These are phyloP conservation scores for Kodamaea alishanica DNA, from an alignment of 1,139 yeast species.

Conservation along the genomic window DNA sequence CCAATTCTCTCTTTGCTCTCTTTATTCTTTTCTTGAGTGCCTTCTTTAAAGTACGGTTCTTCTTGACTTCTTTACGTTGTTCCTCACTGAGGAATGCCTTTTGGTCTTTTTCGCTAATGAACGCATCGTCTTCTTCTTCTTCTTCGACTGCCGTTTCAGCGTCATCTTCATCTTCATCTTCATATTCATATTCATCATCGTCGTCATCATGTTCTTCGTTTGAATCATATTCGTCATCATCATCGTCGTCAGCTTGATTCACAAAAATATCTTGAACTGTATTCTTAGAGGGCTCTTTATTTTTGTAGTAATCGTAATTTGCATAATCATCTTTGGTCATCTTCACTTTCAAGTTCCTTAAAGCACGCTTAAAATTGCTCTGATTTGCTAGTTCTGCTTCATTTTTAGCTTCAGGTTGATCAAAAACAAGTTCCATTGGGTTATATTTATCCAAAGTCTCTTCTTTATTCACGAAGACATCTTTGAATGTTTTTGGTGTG, in stretches of 20 bases:
- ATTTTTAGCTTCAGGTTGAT: slow-evolving; percentile 27
- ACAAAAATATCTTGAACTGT: slow-evolving; percentile 8
- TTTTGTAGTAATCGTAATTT: slow-evolving; percentile 37
- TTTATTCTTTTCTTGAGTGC: slow-evolving; percentile 25
- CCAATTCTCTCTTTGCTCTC: slow-evolving; percentile 29
- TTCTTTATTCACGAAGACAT: slow-evolving; percentile 34
- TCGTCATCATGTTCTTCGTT: slow-evolving; percentile 8
- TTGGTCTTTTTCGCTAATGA: slow-evolving; percentile 7
- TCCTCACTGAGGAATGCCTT: slow-evolving; percentile 2
- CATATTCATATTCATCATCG: slow-evolving; percentile 8
- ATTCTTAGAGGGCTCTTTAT: slow-evolving; percentile 12
- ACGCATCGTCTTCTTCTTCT: neutral
- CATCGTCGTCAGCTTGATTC: slow-evolving; percentile 8
- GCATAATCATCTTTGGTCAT: slow-evolving; percentile 33
- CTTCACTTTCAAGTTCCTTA: slow-evolving; percentile 27
- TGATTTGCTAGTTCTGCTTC: slow-evolving; percentile 24
- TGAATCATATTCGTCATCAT: slow-evolving; percentile 4
- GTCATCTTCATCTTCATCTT: slow-evolving; percentile 4
- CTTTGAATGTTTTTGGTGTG: slow-evolving; percentile 41
- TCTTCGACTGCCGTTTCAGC: slow-evolving; percentile 1
- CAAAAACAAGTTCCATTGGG: slow-evolving; percentile 44
- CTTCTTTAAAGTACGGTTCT: slow-evolving; percentile 26
- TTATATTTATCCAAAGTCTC: slow-evolving; percentile 32
- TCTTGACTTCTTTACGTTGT: slow-evolving; percentile 16
- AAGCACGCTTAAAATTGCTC: slow-evolving; percentile 25